A percentile compares a stretch with the other conserved stretches of the same genome.
These are phyloP conservation scores for Xylariales sp. DNA, from an alignment of 2,329 filamentous ascomycete genomes.

Conservation along the genomic window DNA sequence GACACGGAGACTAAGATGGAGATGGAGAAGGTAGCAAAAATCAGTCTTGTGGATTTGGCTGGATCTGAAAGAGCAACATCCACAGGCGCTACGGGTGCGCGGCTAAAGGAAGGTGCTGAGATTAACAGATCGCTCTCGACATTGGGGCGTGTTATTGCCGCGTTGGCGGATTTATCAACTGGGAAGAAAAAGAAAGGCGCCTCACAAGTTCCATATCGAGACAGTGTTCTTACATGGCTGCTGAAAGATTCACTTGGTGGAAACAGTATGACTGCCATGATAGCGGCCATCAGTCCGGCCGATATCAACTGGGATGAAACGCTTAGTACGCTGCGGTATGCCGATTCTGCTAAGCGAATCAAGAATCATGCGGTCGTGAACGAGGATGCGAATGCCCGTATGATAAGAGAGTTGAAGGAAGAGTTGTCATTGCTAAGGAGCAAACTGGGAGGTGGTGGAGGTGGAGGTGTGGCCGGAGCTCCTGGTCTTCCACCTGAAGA, in stretches of 20 bases:
- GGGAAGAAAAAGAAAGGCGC: conserved; percentile 76
- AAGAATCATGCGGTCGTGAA: conserved; percentile 99
- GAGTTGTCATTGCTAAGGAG: conserved; percentile 81
- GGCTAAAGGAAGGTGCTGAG: conserved; percentile 95
- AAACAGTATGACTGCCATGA: conserved; percentile 99
- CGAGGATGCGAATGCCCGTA: conserved; percentile 96
- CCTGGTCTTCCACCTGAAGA: conserved; percentile 61
- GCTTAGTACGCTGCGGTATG: conserved; percentile 89
- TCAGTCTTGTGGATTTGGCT: conserved; percentile 94
- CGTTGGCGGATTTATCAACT: conserved; percentile 83
- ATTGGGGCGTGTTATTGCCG: conserved; percentile 93
- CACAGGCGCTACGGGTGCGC: conserved; percentile 90
- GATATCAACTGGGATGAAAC: conserved; percentile 99
- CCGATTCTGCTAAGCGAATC: conserved; percentile 96
- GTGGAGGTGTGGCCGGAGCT: conserved; percentile 42
- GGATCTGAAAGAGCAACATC: conserved; percentile 97
- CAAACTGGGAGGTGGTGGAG: conserved; percentile 65
- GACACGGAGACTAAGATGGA: conserved; percentile 94
- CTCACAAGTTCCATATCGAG: conserved; percentile 87
- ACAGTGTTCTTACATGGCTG: conserved; percentile 94
- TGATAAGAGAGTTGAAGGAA: conserved; percentile 97
- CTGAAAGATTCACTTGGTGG: conserved; percentile 95
- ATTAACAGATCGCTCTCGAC: conserved; percentile 98
- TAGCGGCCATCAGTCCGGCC: conserved; percentile 94
- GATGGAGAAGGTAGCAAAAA: conserved; percentile 96